Base-by-base conservation (phyloP, 371 early-diverging fungal species). In the Rhizopus arrhizus region DNA sequence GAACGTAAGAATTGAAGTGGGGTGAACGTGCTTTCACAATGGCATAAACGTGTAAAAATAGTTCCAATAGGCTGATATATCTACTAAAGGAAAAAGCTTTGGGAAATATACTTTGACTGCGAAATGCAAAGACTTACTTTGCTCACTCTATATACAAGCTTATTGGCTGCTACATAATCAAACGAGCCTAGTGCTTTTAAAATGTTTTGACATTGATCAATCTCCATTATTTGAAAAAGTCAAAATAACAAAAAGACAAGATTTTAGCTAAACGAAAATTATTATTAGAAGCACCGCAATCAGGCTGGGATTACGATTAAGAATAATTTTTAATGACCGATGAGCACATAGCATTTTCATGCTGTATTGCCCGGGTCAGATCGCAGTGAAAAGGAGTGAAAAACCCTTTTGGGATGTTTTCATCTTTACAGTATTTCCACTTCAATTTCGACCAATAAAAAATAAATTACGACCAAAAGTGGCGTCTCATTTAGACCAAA, bases 161-260 rank as follows among this genome's bases (percentile, higher is more conserved):
- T 85, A 50, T 74, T 81, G 12, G 82, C 81, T 36, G 83, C 80
- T 45, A 53, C 68, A 72, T 81, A 85, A 61, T 85, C 85, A 69
- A 85, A 85, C 1, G 85, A 75, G 12, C 85, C 85, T 12, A 85
- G 38, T 35, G 85, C 85, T 56, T 78, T 80, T 56, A 82, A 52
- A 33, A 57, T 59, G 31, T 64, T 51, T 54, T 64, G 63, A 57
- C 71, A 74, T 47, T 70, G 49, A 36, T 68, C 70, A 34, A 31
- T 46, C 31, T 64, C 64, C 68, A 70, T 67, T 13, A 28, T 53
- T 36, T 36, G 36, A 36, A 36, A n/a, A 40, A 15, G 34, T 13
- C 6, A 50, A 33, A 28, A 50, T n/a, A 13, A 13, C 10, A 53
- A 22, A 53, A 53, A 53, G 38, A 35, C 38, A 22, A 36, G n/a